Conservation (phyloP, 306 rosid species). For the Lithocarpus polystachyus region DNA sequence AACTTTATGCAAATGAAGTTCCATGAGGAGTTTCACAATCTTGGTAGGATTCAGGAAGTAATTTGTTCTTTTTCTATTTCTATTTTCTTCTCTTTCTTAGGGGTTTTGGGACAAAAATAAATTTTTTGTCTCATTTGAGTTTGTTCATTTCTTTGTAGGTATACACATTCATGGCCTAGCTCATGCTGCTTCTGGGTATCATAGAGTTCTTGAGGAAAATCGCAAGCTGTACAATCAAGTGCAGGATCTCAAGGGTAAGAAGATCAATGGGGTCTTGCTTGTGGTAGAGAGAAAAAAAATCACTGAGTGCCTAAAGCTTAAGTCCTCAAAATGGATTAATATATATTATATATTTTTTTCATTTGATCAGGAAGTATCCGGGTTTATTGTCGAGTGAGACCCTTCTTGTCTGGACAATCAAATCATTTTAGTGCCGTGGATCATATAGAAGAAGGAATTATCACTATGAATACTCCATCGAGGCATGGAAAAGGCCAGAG, state of each 20-base stretch:
- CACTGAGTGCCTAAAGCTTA: constrained; percentile 3
- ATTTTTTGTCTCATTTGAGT: constrained; percentile 5
- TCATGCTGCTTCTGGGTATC: constrained; percentile 94
- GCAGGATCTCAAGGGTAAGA: constrained; percentile 92
- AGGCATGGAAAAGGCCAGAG: constrained; percentile 72
- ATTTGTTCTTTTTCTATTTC: background rate
- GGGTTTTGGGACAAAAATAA: background rate
- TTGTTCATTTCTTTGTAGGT: constrained; percentile 42
- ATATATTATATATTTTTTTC: background rate
- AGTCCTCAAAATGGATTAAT: constrained; percentile 1
- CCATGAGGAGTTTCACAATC: constrained; percentile 78
- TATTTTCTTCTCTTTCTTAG: background rate
- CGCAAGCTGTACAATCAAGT: constrained; percentile 91
- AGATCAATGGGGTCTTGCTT: constrained; percentile 1
- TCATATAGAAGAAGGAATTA: constrained; percentile 75
- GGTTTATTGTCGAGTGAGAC: constrained; percentile 96
- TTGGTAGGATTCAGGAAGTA: constrained; percentile 47
- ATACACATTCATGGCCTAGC: constrained; percentile 73
- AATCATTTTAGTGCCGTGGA: constrained; percentile 63
- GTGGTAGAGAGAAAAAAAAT: background rate
- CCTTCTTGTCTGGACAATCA: constrained; percentile 65
- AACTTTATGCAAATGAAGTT: constrained; percentile 83
- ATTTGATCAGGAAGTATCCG: constrained; percentile 81
- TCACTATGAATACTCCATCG: constrained; percentile 69
- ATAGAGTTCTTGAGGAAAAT: constrained; percentile 89